Percentiles rank a stretch among this genome's conserved stretches.
These are phyloP conservation scores for Globisporangium canariense DNA, from an alignment of 352 stramenopile species.

Conservation along the genomic window DNA sequence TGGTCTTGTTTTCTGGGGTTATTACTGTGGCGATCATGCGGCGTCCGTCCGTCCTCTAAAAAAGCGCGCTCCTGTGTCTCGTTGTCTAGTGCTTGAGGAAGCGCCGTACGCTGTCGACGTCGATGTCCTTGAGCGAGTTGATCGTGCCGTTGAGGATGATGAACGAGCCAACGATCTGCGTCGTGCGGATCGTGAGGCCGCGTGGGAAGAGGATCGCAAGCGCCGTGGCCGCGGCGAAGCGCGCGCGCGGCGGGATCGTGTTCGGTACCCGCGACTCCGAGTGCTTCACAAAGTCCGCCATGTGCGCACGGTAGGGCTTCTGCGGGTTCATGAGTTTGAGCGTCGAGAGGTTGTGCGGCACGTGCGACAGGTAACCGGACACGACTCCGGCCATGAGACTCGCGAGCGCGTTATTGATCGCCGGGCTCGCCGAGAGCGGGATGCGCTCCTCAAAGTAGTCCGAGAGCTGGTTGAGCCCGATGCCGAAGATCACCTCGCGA, in stretches of 20 bases:
- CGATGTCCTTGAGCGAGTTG: constrained; percentile 85
- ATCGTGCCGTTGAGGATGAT: constrained; percentile 94
- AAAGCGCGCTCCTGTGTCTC: background rate
- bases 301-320: constrained; percentile 79
- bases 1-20: background rate
- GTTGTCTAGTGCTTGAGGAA: constrained; percentile 27
- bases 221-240: constrained; percentile 59
- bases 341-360: constrained; percentile 95
- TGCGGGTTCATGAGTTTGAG: constrained; percentile 94
- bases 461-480: constrained; percentile 92
- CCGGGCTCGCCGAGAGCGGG: constrained; percentile 53
- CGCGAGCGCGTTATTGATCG: constrained; percentile 86
- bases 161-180: constrained; percentile 92
- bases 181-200: constrained; percentile 86
- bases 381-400: constrained; percentile 88
- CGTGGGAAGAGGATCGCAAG: constrained; percentile 87
- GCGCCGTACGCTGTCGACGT: constrained; percentile 48
- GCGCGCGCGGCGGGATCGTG: constrained; percentile 67
- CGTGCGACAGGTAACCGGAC: constrained; percentile 92
- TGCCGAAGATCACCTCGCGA: constrained; percentile 92
- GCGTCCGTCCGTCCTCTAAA: constrained; percentile 1
- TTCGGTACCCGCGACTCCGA: constrained; percentile 77
- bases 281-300: constrained; percentile 83
- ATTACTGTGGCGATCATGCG: constrained; percentile 1
- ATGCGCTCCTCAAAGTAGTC: constrained; percentile 93